Evolutionary conservation across 129 eudicot genomes (phyloP).

Genomic region (Pseudognaphalium luteoalbum): DNA sequence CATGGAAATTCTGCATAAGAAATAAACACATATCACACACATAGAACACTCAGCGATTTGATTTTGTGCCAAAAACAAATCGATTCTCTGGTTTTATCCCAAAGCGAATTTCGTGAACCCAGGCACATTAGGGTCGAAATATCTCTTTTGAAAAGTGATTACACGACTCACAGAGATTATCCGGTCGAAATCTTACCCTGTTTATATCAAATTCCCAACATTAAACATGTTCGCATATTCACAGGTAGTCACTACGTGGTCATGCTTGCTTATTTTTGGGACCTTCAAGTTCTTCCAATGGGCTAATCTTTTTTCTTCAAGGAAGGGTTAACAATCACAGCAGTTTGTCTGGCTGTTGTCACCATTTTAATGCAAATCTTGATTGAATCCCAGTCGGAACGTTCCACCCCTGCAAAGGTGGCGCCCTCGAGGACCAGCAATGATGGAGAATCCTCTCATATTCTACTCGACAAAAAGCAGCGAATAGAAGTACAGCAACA

Average conservation of each 20-base stretch:
- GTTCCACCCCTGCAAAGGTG: conserved; percentile 75
- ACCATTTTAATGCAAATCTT: conserved; percentile 77
- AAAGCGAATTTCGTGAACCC: too few species aligned
- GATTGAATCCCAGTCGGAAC: conserved; percentile 81
- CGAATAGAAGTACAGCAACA: conserved; percentile 21
- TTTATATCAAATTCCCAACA: too few species aligned
- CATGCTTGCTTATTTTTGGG: conserved; percentile 48
- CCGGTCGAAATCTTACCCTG: too few species aligned
- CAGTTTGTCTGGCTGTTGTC: conserved; percentile 42
- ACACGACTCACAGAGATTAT: too few species aligned
- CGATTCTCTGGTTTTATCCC: too few species aligned
- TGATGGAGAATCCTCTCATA: conserved; percentile 18
- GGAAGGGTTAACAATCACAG: conserved; percentile 73
- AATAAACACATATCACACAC: too few species aligned
- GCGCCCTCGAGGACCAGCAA: conserved; percentile 41
- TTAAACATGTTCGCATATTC: neutral
- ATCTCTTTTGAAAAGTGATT: too few species aligned
- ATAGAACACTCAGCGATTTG: too few species aligned
- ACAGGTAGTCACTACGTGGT: conserved; percentile 78
- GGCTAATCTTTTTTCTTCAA: conserved; percentile 69
- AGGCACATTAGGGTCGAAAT: too few species aligned
- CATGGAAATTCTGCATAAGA: too few species aligned
- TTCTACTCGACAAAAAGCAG: conserved; percentile 39
- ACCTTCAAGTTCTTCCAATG: conserved; percentile 56
- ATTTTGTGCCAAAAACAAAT: too few species aligned